Evolutionary conservation across 495 filamentous ascomycete genomes (phyloP), one percentile per base, ranked within the genome.

Genomic region (Hypoxylon fragiforme): DNA sequence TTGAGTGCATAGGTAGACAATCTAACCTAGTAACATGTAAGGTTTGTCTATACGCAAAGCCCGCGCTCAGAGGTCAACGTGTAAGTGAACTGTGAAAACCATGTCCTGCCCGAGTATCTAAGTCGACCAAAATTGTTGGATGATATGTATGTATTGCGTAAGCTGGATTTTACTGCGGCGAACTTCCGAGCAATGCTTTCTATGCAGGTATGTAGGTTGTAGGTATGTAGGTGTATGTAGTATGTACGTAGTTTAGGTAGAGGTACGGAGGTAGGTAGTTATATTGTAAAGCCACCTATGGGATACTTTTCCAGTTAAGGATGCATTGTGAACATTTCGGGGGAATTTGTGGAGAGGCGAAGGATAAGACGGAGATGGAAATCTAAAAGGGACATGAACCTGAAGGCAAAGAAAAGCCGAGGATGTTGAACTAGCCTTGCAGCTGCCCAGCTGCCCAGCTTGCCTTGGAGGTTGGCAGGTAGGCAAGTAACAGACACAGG

Each of bases 351-450:
- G 24, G 24, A 28, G 24, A 28, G 24, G 9, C 13, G 13, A 6
- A 37, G 18, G 13, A 13, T n/a, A 2, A 21, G 22, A 48, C 31
- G 24, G 4, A 16, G 15, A 36, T 42, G 54, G 54, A 58, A 28
- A 51, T 52, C 46, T 36, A 46, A 57, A 45, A 43, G 43, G 43
- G 43, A 53, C 47, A 34, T 16, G 31, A 37, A 53, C 47, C 26
- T 16, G 31, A 53, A 30, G 38, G 31, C 21, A 1, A 37, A 49
- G 37, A 50, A 48, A 49, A 37, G 53, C 53, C 51, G 43, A 43
- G 44, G 44, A 48, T 38, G 24, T 18, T 37, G 34, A 26, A 45
- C 30, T 36, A 46, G n/a, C n/a, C n/a, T n/a, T n/a, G n/a, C n/a
- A n/a, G n/a, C n/a, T n/a, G n/a, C n/a, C n/a, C n/a, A n/a, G n/a